Conservation (phyloP, 495 filamentous ascomycete genomes). For the Penicillium verhagenii region DNA sequence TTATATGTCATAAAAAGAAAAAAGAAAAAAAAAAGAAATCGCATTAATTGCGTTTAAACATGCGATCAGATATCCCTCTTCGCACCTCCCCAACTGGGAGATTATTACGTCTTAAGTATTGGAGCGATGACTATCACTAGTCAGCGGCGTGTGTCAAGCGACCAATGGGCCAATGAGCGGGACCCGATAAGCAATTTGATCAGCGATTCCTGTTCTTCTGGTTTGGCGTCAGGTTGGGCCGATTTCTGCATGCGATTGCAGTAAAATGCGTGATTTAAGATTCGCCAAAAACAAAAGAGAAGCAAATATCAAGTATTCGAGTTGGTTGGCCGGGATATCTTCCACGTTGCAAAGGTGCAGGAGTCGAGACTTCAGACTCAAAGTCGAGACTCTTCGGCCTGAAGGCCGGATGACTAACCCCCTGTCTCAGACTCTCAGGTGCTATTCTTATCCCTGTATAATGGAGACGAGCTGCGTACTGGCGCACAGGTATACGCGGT, state of each 20-base stretch:
- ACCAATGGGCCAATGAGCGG: constrained; percentile 25
- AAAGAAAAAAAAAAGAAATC: too few relatives aligned
- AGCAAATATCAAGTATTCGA: neutral
- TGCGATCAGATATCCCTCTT: neutral
- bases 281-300: too few relatives aligned
- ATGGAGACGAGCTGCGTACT: too few relatives aligned
- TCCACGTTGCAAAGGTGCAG: neutral
- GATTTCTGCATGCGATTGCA: neutral
- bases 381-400: neutral
- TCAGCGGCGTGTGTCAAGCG: constrained; percentile 42
- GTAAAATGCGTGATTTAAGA: neutral
- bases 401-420: neutral
- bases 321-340: neutral
- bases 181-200: constrained; percentile 31
- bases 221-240: constrained; percentile 4
- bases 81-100: neutral
- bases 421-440: neutral
- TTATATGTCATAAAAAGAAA: too few relatives aligned
- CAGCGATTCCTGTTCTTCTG: constrained; percentile 15
- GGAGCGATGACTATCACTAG: constrained; percentile 14
- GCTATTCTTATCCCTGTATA: neutral
- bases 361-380: neutral
- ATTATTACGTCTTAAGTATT: constrained; percentile 7
- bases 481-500: neutral
- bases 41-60: neutral